Evolutionary conservation across 345 rosid genomes (phyloP), one percentile per base, ranked within the genome.

Genomic region (Mallotus nudiflorus): DNA sequence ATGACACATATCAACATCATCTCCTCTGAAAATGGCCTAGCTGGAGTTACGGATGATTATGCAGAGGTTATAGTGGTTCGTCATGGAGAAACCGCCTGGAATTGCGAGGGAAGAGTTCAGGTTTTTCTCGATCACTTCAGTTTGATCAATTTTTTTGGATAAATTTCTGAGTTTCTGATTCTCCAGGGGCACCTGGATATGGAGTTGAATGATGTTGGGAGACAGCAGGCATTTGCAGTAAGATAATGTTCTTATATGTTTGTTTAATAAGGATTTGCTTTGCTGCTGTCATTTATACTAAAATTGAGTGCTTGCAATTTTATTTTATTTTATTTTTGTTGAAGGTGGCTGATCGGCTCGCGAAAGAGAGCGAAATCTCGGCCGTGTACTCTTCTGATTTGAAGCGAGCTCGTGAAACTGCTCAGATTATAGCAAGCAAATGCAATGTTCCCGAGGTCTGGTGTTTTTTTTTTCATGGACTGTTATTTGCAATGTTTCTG

Each of bases 61-160:
- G 9, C 82, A 3, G 71, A 72, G 49, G 69, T 78, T 54, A 6
- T 66, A 6, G 66, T 65, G n/a, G 73, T 78, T 29, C 69, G 71
- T 57, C 82, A 70, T 56, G 76, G 77, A 16, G 77, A 80, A 66
- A 76, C 78, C 0, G 56, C 45, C 5, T 76, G 76, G 81, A 80
- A 73, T 59, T 62, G 71, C 22, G 78, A 62, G 22, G 35, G 66
- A 31, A 71, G 76, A 67, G 54, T 81, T 69, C 75, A 78, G 80
- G 82, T 72, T n/a, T n/a, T 45, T 10, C 22, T 40, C 29, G 40
- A 14, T 65, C 11, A 19, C 13, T 65, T 46, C 3, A 45, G 13
- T 46, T 12, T 19, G 16, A 28, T 65, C 4, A 9, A 45, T 27
- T 12, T 14, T 22, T 19, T 22, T 10, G 28, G n/a, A n/a, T n/a